Evolutionary conservation across 352 stramenopile genomes (phyloP), one percentile per base, ranked within the genome.

Genomic region (Globisporangium solare): DNA sequence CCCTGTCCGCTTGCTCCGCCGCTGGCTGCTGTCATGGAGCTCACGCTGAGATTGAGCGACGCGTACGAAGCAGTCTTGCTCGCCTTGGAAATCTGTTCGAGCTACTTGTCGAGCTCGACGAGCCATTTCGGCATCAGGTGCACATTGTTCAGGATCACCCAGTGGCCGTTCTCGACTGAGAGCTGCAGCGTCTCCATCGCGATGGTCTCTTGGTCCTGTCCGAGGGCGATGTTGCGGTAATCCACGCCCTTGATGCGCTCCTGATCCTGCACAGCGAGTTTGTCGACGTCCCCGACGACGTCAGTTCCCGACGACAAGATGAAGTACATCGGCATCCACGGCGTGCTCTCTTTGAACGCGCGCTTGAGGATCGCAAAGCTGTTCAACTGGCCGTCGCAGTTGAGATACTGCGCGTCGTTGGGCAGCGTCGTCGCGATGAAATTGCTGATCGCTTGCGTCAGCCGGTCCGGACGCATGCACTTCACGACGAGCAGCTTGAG

Each of bases 321-420:
- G 60, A 99, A 99, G 66, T 98, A 99, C 61, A 99, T 95, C 15
- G 96, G 96, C n/a, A 95, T 98, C 63, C 73, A 94, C 14, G 96
- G 88, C 18, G 89, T 97, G 12, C 86, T 97, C 54, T 99, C 96
- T 20, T 73, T 67, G 52, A 98, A 97, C 2, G 87, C 89, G 48
- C 94, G 90, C n/a, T 98, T 79, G 21, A 99, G 71, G 22, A 99
- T 88, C 20, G 97, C 78, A 63, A 97, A 96, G 56, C 88, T 97
- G 65, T 98, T 98, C 41, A 99, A 81, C 31, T 97, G 96, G 0
- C 83, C 68, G 37, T 96, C 74, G 35, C 83, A 92, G 53, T 89
- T 89, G 11, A 96, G 63, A 51, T 94, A 97, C 10, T 92, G 69
- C 3, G 60, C 49, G 3, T 89, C 89, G 12, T 89, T 74, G 3